Percentiles rank a stretch among this genome's conserved stretches.
phyloP scores from a whole-genome alignment of 2,329 filamentous ascomycete genomes.

The Rugonectria rugulosa region DNA sequence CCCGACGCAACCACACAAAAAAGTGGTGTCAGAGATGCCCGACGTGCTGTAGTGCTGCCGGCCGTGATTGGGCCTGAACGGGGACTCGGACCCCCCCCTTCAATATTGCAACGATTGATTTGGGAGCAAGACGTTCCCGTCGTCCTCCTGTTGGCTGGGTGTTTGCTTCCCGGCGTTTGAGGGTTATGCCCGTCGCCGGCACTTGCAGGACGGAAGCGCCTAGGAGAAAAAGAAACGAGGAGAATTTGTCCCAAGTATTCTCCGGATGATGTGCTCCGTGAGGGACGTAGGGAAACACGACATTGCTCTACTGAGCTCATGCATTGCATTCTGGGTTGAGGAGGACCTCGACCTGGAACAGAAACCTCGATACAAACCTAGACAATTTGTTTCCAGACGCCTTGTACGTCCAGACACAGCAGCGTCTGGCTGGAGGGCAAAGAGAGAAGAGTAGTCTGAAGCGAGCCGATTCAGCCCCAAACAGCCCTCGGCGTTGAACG shows the following conservation, averaged over 20 bases:
- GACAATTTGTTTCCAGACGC: not conserved
- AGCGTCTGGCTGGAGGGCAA: not conserved
- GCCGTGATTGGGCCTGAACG: not conserved
- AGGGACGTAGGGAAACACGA: not conserved
- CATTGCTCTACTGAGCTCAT: not conserved
- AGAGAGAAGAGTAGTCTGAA: not conserved
- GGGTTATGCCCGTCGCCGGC: not conserved
- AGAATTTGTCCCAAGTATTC: not conserved
- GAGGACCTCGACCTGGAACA: not conserved
- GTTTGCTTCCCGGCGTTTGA: not conserved
- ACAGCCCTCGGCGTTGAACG: not conserved
- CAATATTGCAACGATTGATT: not conserved
- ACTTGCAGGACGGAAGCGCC: not conserved
- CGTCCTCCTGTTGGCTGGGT: not conserved
- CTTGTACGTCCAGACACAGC: not conserved
- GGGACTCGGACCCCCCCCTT: not conserved
- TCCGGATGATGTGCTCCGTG: not conserved
- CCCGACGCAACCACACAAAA: conserved; percentile 14
- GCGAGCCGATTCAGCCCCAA: conserved; percentile 2
- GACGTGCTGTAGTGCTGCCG: conserved; percentile 15
- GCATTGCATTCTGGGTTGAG: not conserved
- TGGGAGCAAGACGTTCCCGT: not conserved
- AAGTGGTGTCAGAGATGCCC: conserved; percentile 19
- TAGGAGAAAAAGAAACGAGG: conserved; percentile 2
- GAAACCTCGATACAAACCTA: not conserved